A percentile compares a stretch with the other conserved stretches of the same genome.
Evolutionary conservation across 257 asterid genomes (phyloP).

Genomic region (Asclepias syriaca): DNA sequence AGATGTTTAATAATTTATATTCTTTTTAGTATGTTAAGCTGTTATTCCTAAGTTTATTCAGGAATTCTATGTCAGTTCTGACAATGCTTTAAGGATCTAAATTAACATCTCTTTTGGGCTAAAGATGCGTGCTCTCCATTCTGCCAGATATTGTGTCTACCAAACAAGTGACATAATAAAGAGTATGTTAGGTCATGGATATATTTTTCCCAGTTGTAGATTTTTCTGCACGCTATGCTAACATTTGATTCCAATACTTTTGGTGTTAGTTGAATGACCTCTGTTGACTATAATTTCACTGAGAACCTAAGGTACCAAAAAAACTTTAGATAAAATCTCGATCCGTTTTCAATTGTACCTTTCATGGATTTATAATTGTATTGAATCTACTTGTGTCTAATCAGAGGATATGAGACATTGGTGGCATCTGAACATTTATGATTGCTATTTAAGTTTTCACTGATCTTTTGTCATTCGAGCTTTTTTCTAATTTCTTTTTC

Average conservation of each 20-base stretch:
- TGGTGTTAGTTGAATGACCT: neutral
- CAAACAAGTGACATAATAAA: neutral
- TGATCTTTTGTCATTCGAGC: neutral
- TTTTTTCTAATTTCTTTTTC: neutral
- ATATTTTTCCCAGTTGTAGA: neutral
- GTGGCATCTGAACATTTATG: neutral
- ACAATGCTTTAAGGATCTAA: neutral
- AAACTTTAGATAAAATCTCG: neutral
- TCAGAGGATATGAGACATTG: neutral
- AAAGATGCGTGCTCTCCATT: neutral
- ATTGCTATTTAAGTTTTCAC: neutral
- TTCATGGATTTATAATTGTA: neutral
- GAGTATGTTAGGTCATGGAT: neutral
- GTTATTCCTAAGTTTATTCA: neutral
- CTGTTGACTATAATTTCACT: neutral
- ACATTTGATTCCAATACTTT: neutral
- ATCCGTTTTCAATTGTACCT: neutral
- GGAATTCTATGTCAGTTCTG: neutral
- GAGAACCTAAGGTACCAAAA: neutral
- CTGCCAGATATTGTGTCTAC: neutral
- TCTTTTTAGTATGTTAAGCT: neutral
- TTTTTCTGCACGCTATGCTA: neutral
- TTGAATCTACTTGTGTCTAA: neutral
- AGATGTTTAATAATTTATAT: neutral
- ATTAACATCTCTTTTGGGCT: neutral